Base-by-base conservation (phyloP, 2,329 filamentous ascomycete species). In the Sphaerulina vaccinii region DNA sequence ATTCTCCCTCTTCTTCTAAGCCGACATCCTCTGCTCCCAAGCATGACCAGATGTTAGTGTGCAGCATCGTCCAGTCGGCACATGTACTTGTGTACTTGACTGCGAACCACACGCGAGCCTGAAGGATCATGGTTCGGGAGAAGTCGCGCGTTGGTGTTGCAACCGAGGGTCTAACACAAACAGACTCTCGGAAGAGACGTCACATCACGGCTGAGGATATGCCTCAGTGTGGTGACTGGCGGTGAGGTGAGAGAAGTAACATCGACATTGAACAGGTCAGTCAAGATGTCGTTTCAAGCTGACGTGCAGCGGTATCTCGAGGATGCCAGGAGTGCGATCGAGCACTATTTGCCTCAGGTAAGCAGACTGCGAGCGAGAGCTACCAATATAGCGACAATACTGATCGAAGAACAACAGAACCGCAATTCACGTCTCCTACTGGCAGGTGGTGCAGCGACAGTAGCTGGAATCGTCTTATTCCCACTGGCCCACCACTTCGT, bases 381-480 rank as follows among this genome's bases (percentile, higher is more conserved):
- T 19, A 35, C 18, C 45, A n/a, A 29, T 37, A 15, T 16, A n/a
- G 18, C 19, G 6, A 10, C 23, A 23, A 16, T 27, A 23, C 39
- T 24, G 24, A 36, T 22, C 23, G n/a, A 33, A 23, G 16, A 22
- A 15, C 52, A 49, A 19, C 29, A 54, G 35, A 52, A 61, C 52
- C 58, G 56, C 43, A 56, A 53, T 29, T 49, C 32, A 18, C 54
- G 54, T 10, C 43, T 61, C 16, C 19, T 57, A 18, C 50, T 61
- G 9, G 51, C 52, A n/a, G 56, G 49, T n/a, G 51, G 52, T 13
- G 24, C 51, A 19, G 43, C 51, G 16, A 51, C 51, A 13, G 52
- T 61, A 37, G 54, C 58, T 46, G 50, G 52, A 5, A 40, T 51
- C 11, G 58, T 58, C 16, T 47, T 58, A 19, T 54, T 52, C 37